Percentiles rank a stretch among this genome's conserved stretches.
Evolutionary conservation across 1,139 yeast species (phyloP).

Genomic region (Pichia terricola): DNA sequence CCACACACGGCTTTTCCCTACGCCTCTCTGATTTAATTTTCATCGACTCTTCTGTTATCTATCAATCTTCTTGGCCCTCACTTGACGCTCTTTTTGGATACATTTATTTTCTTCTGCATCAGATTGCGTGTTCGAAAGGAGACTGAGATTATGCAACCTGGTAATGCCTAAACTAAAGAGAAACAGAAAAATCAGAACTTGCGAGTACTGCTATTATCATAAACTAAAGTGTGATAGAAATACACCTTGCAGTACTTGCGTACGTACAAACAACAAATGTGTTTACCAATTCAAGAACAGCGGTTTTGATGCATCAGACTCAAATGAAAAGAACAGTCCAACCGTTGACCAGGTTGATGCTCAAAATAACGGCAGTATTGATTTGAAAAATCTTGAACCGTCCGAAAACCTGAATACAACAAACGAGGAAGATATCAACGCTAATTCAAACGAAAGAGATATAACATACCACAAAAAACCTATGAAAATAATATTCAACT

Average conservation of each 20-base stretch:
- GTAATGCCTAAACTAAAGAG: constrained; percentile 11
- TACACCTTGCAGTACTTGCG: constrained; percentile 22
- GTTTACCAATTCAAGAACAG: constrained; percentile 33
- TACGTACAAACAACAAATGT: constrained; percentile 27
- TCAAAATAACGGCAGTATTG: neutral
- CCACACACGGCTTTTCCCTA: too few relatives aligned
- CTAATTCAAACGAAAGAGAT: too few relatives aligned
- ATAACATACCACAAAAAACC: neutral
- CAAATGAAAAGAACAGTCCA: neutral
- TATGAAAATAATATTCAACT: constrained; percentile 1
- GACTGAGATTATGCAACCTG: neutral
- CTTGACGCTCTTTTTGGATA: too few relatives aligned
- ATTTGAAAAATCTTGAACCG: too few relatives aligned
- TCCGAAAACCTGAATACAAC: neutral
- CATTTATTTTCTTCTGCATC: too few relatives aligned
- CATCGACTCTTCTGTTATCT: too few relatives aligned
- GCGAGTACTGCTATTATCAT: constrained; percentile 32
- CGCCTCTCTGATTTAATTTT: too few relatives aligned
- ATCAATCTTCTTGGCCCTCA: too few relatives aligned
- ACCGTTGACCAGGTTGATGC: neutral
- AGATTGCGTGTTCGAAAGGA: too few relatives aligned
- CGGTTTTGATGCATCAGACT: neutral
- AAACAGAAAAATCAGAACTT: constrained; percentile 19
- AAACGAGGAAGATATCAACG: neutral
- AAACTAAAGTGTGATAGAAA: constrained; percentile 35